These are phyloP conservation scores for Linderniella brevidens DNA, from an alignment of 257 asterid genomes.

Conservation along the genomic window DNA sequence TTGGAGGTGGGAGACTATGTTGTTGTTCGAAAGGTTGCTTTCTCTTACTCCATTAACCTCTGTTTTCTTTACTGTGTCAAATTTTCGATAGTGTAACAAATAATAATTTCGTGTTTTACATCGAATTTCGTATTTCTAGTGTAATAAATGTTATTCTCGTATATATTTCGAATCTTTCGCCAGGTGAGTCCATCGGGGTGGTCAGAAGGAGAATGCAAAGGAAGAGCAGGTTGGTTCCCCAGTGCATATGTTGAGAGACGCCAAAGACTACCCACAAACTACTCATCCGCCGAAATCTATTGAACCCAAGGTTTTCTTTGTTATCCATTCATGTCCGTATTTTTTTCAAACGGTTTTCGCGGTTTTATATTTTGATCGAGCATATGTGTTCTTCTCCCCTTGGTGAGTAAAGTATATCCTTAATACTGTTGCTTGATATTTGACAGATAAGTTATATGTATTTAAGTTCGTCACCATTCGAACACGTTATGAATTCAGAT, in stretches of 20 bases:
- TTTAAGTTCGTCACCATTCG: no score
- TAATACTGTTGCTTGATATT: no score
- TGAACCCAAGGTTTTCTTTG: conserved; percentile 10
- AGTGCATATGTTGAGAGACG: conserved; percentile 65
- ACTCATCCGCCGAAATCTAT: conserved; percentile 47
- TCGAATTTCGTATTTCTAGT: no score
- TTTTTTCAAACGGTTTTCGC: no score
- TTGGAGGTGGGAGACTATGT: conserved; percentile 69
- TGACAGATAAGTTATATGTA: no score
- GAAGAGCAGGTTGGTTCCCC: conserved; percentile 96
- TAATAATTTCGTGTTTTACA: neutral
- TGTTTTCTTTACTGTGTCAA: neutral
- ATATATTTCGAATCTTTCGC: neutral
- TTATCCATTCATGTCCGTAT: no score
- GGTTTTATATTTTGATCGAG: no score
- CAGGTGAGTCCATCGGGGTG: conserved; percentile 87
- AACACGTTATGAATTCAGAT: no score
- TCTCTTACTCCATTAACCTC: conserved; percentile 1
- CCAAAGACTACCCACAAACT: conserved; percentile 51
- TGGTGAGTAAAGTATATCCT: no score
- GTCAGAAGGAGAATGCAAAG: conserved; percentile 96
- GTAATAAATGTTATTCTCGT: no score
- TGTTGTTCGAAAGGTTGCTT: conserved; percentile 67
- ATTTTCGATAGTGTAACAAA: neutral
- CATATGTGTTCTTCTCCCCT: no score